phyloP scores from a whole-genome alignment of 2,329 filamentous ascomycete genomes.

The Pezizomycotina sp. region DNA sequence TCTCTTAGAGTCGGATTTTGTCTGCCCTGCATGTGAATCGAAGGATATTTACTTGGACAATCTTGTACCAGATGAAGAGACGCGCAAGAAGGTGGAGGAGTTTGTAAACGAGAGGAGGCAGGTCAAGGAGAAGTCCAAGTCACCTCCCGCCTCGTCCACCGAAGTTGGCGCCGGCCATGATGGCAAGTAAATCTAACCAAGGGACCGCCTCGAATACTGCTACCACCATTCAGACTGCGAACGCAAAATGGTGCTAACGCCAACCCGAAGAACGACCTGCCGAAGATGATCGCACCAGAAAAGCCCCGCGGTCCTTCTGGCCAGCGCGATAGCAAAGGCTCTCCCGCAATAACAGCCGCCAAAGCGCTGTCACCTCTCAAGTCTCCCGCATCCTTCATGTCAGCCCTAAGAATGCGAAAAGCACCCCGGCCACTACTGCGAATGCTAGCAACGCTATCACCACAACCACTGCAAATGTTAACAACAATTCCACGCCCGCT shows the following conservation, averaged over 20 bases:
- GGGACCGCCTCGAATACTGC: conserved; percentile 19
- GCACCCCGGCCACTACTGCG: conserved; percentile 15
- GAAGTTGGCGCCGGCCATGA: neutral
- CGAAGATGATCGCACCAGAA: conserved; percentile 43
- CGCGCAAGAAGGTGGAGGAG: conserved; percentile 58
- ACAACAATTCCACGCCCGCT: conserved; percentile 24
- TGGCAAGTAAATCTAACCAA: conserved; percentile 14
- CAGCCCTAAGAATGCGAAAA: conserved; percentile 28
- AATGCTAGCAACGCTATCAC: conserved; percentile 17
- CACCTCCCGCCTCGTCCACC: conserved; percentile 20
- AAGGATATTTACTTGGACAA: conserved; percentile 89
- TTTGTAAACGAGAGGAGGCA: conserved; percentile 41
- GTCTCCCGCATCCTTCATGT: conserved; percentile 25
- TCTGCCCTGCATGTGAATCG: conserved; percentile 79
- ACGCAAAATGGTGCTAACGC: conserved; percentile 25
- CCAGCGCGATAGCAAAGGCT: conserved; percentile 44
- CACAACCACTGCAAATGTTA: conserved; percentile 10
- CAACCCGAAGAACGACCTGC: conserved; percentile 58
- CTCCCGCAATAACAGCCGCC: conserved; percentile 36
- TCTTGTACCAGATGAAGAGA: conserved; percentile 65
- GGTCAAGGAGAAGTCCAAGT: conserved; percentile 29
- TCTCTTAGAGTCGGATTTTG: conserved; percentile 93
- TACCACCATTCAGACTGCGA: conserved; percentile 23
- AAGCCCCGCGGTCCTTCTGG: conserved; percentile 33
- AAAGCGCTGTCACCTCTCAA: conserved; percentile 23